Conservation (phyloP, 1,284 basidiomycete genomes). For the Cerioporus squamosus region DNA sequence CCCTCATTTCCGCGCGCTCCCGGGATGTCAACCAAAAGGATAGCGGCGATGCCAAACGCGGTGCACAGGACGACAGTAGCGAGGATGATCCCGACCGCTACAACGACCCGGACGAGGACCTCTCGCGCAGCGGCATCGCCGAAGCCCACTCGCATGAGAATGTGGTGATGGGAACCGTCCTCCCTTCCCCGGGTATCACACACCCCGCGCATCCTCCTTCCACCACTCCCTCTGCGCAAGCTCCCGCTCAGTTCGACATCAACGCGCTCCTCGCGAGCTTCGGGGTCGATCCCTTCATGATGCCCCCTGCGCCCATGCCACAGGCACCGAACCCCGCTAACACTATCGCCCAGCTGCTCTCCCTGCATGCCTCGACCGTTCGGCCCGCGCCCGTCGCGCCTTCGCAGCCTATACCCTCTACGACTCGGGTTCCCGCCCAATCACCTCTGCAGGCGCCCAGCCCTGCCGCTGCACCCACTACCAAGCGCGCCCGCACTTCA, state of each 20-base stretch:
- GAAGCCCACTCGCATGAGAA: conserved; percentile 61
- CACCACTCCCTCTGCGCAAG: conserved; percentile 3
- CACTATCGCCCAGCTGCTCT: conserved; percentile 68
- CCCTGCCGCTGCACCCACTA: conserved; percentile 34
- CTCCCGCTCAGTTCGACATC: conserved; percentile 51
- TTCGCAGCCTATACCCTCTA: conserved; percentile 12
- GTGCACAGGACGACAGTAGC: conserved; percentile 33
- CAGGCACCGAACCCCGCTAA: conserved; percentile 42
- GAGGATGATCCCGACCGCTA: conserved; percentile 39
- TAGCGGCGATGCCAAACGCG: conserved; percentile 20
- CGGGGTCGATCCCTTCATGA: conserved; percentile 60
- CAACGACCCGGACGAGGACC: conserved; percentile 47
- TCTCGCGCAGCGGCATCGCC: conserved; percentile 51
- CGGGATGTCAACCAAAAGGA: conserved; percentile 24
- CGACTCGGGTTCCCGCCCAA: conserved; percentile 21
- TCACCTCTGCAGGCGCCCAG: conserved; percentile 26
- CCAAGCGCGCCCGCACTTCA: conserved; percentile 58
- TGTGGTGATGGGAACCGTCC: conserved; percentile 50
- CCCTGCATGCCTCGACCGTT: conserved; percentile 51
- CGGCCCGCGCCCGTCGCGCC: conserved; percentile 11
- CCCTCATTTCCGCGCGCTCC: conserved; percentile 37
- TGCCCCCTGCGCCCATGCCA: conserved; percentile 36
- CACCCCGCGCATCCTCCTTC: conserved; percentile 22
- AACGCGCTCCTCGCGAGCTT: conserved; percentile 62
- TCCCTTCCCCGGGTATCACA: conserved; percentile 29